Conservation (phyloP, 768 basidiomycete species). For the Collybia mongolica region DNA sequence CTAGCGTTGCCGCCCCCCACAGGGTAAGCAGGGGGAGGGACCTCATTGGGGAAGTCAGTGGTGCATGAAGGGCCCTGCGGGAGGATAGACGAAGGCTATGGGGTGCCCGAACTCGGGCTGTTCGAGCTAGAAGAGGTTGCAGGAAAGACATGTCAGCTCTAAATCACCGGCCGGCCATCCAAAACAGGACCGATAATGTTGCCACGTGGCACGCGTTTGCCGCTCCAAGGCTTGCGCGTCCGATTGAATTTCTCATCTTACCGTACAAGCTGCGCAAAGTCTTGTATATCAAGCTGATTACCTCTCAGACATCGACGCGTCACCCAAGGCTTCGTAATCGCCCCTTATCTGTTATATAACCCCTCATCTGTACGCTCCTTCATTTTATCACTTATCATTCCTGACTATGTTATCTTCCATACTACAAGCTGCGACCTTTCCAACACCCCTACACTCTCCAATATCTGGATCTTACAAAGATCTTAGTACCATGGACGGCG, state of each 20-base stretch:
- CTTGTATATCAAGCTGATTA: not conserved
- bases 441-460: not conserved
- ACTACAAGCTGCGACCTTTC: not conserved
- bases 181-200: not conserved
- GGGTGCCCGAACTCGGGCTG: slow-evolving; percentile 2
- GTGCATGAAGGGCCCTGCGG: slow-evolving; percentile 2
- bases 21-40: not conserved
- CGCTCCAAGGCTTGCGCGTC: not conserved
- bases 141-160: slow-evolving; percentile 6
- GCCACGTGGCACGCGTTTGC: not conserved
- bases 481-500: slow-evolving; percentile 51
- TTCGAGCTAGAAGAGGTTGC: slow-evolving; percentile 10
- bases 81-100: slow-evolving; percentile 5
- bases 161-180: not conserved
- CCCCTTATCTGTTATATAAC: not conserved
- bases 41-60: not conserved
- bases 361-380: too few species aligned
- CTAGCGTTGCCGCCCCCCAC: slow-evolving; percentile 13
- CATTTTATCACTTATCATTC: too few species aligned
- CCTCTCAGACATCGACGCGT: not conserved
- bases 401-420: too few species aligned
- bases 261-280: too few species aligned
- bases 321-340: not conserved
- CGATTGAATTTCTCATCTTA: not conserved
- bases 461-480: not conserved